Evolutionary conservation across 768 basidiomycete species (phyloP).

Genomic region (Epithele typhae): DNA sequence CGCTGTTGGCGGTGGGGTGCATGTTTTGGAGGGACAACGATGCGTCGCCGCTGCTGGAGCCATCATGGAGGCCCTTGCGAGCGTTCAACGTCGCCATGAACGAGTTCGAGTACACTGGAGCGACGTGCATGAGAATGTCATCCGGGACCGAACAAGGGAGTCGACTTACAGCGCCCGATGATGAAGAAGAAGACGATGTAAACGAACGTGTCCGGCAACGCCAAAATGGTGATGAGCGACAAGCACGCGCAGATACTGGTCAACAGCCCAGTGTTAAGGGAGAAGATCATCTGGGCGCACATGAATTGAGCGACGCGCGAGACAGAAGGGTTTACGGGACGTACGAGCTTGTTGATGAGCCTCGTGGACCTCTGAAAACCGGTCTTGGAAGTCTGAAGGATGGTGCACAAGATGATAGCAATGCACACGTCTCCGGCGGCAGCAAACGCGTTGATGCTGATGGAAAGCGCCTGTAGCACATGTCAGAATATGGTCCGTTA

Average conservation of each 20-base stretch:
- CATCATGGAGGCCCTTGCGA: not conserved
- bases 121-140: not conserved
- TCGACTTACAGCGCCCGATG: constrained; percentile 41
- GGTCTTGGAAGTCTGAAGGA: constrained; percentile 46
- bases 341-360: constrained; percentile 37
- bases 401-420: constrained; percentile 42
- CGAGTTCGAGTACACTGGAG: constrained; percentile 3
- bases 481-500: not conserved
- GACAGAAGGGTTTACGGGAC: constrained; percentile 7
- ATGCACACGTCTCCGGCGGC: constrained; percentile 48
- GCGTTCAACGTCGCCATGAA: constrained; percentile 6
- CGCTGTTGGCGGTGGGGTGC: not conserved
- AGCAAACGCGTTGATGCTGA: constrained; percentile 49
- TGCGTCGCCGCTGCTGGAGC: not conserved
- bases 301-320: too few relatives aligned
- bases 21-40: constrained; percentile 1
- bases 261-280: constrained; percentile 36
- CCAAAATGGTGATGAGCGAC: constrained; percentile 40
- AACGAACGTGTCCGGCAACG: constrained; percentile 45
- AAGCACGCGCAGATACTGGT: constrained; percentile 34
- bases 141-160: not conserved
- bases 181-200: constrained; percentile 56
- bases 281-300: constrained; percentile 8
- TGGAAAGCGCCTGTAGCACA: constrained; percentile 41
- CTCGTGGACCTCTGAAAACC: constrained; percentile 44